Evolutionary conservation across 805 yeast genomes (phyloP), one percentile per base, ranked within the genome.

Genomic region (Candida tibetensis): DNA sequence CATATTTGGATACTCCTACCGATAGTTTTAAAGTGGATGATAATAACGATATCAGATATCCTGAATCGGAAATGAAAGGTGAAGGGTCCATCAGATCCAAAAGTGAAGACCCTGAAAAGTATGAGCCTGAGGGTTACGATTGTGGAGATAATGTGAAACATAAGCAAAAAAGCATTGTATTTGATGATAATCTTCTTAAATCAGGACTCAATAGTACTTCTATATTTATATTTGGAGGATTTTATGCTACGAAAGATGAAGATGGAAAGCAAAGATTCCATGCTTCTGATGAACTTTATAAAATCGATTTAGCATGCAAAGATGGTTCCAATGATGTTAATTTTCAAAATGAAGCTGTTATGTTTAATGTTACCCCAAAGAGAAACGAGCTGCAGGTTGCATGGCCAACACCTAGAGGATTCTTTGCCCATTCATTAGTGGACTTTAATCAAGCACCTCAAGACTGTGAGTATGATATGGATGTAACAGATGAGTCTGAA

Each of bases 151-250:
- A 17, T 17, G 31, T 17, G 14, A n/a, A 6, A 8, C 23, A 27
- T 17, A 17, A 17, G 4, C 9, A 17, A 15, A 28, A 21, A 10
- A 28, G 32, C 15, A 18, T 36, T 12, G 14, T 44, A n/a, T 44
- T 41, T 36, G 28, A 37, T 18, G 48, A 44, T 25, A 15, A 32
- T 8, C 30, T 41, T 5, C 19, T 44, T 12, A 32, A 38, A n/a
- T 33, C 42, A 5, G 47, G 44, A 1, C 18, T 39, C 25, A 36
- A 39, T 21, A 39, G 45, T 9, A 47, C 64, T 1, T 46, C 61
- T 12, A 55, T 69, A 0, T 66, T 58, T 43, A 47, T 64, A 10
- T 68, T 66, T 51, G 74, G 73, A 2, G 74, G 74, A 3, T 69
- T 68, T 39, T 40, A 42, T 18, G 38, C 44, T 22, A 26, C 28